Percentiles rank a stretch among this genome's conserved stretches.
phyloP scores from a whole-genome alignment of 306 rosid genomes.

The Rubus parviflorus region DNA sequence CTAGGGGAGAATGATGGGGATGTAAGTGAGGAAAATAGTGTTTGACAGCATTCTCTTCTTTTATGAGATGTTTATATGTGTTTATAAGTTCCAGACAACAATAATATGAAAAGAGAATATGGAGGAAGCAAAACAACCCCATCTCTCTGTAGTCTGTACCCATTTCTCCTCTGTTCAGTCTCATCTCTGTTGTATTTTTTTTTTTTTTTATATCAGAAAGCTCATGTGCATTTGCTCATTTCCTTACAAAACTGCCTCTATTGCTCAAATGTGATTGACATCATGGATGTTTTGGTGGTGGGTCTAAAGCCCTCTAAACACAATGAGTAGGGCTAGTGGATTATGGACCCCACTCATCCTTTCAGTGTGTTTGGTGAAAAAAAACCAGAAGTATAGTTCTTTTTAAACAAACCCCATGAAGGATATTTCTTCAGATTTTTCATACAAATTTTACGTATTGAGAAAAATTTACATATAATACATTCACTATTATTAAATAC shows the following conservation, averaged over 20 bases:
- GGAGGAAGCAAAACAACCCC: conserved; percentile 14
- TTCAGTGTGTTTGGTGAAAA: conserved; percentile 16
- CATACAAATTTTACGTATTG: not conserved
- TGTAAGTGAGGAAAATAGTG: conserved; percentile 30
- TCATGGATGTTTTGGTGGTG: conserved; percentile 45
- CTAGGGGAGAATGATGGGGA: conserved; percentile 31
- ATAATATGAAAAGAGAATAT: conserved; percentile 29
- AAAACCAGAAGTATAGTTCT: not conserved
- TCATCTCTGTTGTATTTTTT: not conserved
- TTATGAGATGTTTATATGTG: conserved; percentile 51
- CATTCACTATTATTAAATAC: too few species aligned
- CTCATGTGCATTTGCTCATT: conserved; percentile 23
- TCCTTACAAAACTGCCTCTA: conserved; percentile 10
- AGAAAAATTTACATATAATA: too few species aligned
- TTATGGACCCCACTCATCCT: conserved; percentile 22
- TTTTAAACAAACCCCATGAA: not conserved
- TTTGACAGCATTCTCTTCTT: conserved; percentile 6
- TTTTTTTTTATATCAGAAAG: not conserved
- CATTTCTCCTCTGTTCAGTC: conserved; percentile 14
- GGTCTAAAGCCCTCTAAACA: conserved; percentile 25
- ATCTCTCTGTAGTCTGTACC: conserved; percentile 10
- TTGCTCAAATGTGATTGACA: conserved; percentile 33
- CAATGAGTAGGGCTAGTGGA: conserved; percentile 27
- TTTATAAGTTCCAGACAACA: conserved; percentile 54
- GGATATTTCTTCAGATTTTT: too few species aligned